These are phyloP conservation scores for Phalaenopsis hybrid DNA, from an alignment of 116 monocot species.

Conservation along the genomic window DNA sequence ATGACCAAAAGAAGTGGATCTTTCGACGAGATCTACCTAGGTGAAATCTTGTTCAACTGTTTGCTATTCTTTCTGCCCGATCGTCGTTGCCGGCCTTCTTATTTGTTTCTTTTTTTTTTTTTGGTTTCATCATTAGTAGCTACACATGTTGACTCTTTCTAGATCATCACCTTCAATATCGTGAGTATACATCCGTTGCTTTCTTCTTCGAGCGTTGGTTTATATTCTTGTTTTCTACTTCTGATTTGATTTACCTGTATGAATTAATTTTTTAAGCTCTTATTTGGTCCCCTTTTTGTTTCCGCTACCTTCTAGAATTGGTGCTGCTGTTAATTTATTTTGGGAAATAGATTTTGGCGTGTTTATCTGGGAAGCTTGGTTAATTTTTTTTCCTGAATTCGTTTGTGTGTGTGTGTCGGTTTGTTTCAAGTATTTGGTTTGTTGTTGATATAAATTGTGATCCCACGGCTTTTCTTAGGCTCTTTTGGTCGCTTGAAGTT, in stretches of 20 bases:
- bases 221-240: neutral
- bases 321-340: neutral
- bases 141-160: slow-evolving; percentile 76
- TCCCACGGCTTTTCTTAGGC: neutral
- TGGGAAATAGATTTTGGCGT: neutral
- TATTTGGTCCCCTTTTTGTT: neutral
- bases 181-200: slow-evolving; percentile 35
- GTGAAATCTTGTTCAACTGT: slow-evolving; percentile 27
- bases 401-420: neutral
- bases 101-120: neutral
- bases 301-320: neutral
- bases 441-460: neutral
- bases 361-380: neutral
- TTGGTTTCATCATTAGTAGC: slow-evolving; percentile 39
- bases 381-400: neutral
- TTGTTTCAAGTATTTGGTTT: neutral
- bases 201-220: neutral
- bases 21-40: slow-evolving; percentile 94
- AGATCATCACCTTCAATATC: slow-evolving; percentile 93
- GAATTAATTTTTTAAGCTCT: neutral
- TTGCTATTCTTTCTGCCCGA: neutral
- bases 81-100: neutral
- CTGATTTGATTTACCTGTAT: neutral
- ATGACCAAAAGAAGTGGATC: slow-evolving; percentile 57
- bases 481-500: neutral